Evolutionary conservation across 331 rosid species (phyloP), one percentile per base, ranked within the genome.

Genomic region (Stylosanthes scabra): DNA sequence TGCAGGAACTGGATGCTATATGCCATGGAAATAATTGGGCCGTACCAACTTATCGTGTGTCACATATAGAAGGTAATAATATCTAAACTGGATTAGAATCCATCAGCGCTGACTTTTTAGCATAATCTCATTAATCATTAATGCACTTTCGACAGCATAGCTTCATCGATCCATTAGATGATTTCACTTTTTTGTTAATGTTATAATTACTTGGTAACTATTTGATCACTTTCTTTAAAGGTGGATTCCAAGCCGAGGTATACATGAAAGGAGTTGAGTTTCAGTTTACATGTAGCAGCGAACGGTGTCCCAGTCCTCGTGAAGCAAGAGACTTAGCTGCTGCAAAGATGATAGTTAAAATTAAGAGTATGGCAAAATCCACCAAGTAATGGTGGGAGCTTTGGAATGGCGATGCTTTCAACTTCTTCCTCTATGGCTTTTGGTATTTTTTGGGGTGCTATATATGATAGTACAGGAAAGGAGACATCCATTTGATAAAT

Each of bases 301-400:
- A 72, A 5, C 13, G 16, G 74, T 60, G 80, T 80, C 64, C 63
- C 11, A 45, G 16, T 80, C 90, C 93, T 69, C 61, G 13, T 1
- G 88, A 84, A 76, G 98, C 97, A 51, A 87, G 89, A 75, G 89
- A 90, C 45, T 90, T 89, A n/a, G 91, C 90, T 13, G 97, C 98
- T 4, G 75, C 69, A 20, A 69, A 66, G 76, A 80, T 88, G 71
- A 50, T 92, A 83, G 72, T 54, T 40, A 85, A 73, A 40, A 42
- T 88, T 25, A 80, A 74, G 62, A 75, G 31, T 44, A 57, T 71
- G 77, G 78, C 74, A n/a, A 76, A 69, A 52, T 45, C 52, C 15
- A 42, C 70, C 46, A 42, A 64, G 64, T 71, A 76, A 74, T 37
- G 54, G 56, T 66, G 78, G 69, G 78, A 78, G 68, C 40, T 2